phyloP scores from a whole-genome alignment of 768 basidiomycete species.

The Tricholoma furcatifolium region DNA sequence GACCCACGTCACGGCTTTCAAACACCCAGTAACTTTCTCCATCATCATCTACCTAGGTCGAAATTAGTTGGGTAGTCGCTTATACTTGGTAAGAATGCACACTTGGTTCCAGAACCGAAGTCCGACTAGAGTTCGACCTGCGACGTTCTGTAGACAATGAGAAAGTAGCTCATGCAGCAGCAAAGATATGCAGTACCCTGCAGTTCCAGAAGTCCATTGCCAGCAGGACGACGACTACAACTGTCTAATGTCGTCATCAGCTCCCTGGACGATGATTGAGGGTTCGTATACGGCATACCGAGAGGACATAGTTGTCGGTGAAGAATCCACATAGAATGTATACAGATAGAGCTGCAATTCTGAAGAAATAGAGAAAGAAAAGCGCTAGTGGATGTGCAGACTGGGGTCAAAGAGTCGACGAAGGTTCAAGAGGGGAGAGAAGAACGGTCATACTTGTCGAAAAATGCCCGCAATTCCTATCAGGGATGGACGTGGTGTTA shows the following conservation, averaged over 20 bases:
- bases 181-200: slow-evolving; percentile 45
- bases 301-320: slow-evolving; percentile 89
- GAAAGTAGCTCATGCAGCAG: background rate
- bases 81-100: background rate
- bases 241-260: slow-evolving; percentile 48
- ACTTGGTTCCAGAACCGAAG: slow-evolving; percentile 98
- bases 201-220: slow-evolving; percentile 99
- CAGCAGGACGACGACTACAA: slow-evolving; percentile 88
- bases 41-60: slow-evolving; percentile 85
- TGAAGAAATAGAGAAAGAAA: slow-evolving; percentile 88
- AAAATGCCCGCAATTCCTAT: slow-evolving; percentile 74
- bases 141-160: slow-evolving; percentile 66
- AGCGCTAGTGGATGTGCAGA: slow-evolving; percentile 81
- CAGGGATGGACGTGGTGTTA: background rate
- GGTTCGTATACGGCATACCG: slow-evolving; percentile 43
- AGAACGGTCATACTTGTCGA: slow-evolving; percentile 54
- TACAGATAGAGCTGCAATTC: slow-evolving; percentile 82
- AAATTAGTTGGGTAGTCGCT: background rate
- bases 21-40: slow-evolving; percentile 98
- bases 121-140: slow-evolving; percentile 91
- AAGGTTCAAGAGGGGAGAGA: slow-evolving; percentile 4
- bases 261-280: background rate
- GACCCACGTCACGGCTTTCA: slow-evolving; percentile 88
- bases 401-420: slow-evolving; percentile 32
- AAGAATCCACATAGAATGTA: slow-evolving; percentile 94